Conservation (phyloP, 2,329 filamentous ascomycete genomes). For the Epichloe glyceriae region DNA sequence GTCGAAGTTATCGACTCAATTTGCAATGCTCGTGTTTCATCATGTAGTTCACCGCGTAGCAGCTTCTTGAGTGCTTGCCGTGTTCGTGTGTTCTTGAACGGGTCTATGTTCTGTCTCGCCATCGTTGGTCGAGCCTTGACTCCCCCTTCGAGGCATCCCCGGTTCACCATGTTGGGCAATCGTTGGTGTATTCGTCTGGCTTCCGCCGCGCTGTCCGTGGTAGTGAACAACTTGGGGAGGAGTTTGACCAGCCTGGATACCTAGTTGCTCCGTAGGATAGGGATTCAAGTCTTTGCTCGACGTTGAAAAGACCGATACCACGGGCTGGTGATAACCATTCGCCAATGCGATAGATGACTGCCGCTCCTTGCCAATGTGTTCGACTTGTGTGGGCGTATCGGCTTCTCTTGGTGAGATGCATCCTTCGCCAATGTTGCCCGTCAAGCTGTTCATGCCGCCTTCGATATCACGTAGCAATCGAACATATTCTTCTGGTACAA, state of each 20-base stretch:
- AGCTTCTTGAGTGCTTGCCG: slow-evolving; percentile 9
- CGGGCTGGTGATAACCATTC: slow-evolving; percentile 56
- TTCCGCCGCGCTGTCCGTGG: slow-evolving; percentile 53
- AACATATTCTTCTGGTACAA: slow-evolving; percentile 95
- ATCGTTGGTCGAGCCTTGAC: slow-evolving; percentile 31
- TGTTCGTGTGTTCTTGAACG: slow-evolving; percentile 20
- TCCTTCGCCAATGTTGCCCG: slow-evolving; percentile 43
- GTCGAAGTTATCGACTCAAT: background rate
- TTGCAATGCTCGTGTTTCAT: background rate
- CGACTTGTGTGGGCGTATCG: slow-evolving; percentile 48
- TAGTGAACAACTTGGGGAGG: slow-evolving; percentile 56
- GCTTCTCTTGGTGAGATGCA: slow-evolving; percentile 40
- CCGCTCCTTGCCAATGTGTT: slow-evolving; percentile 34
- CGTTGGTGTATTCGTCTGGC: slow-evolving; percentile 52
- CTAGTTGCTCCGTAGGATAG: slow-evolving; percentile 52
- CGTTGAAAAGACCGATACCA: slow-evolving; percentile 57
- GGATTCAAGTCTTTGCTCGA: slow-evolving; percentile 57
- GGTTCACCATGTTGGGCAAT: slow-evolving; percentile 37
- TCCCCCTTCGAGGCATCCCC: slow-evolving; percentile 32
- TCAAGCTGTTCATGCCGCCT: slow-evolving; percentile 67
- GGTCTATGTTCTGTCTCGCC: slow-evolving; percentile 24
- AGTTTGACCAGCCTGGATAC: slow-evolving; percentile 47
- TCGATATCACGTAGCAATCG: slow-evolving; percentile 85
- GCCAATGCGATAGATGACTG: slow-evolving; percentile 32
- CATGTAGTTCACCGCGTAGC: background rate